Percentiles rank a stretch among this genome's conserved stretches.
These are phyloP conservation scores for Phytophthora europaea DNA, from an alignment of 352 stramenopile genomes.

Conservation along the genomic window DNA sequence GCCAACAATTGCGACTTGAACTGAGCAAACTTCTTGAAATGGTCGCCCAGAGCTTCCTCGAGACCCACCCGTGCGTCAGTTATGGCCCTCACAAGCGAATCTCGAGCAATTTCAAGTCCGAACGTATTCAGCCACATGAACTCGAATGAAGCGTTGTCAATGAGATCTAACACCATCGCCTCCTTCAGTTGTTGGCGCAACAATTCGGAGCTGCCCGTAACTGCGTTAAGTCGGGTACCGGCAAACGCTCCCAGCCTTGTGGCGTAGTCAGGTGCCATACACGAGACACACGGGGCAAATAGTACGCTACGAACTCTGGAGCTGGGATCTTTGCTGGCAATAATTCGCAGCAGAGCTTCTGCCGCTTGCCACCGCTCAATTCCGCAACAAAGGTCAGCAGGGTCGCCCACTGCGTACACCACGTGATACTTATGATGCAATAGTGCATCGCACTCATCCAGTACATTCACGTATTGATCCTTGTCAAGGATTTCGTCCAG, in stretches of 20 bases:
- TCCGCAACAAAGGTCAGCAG: constrained; percentile 55
- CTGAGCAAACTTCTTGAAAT: constrained; percentile 36
- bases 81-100: constrained; percentile 44
- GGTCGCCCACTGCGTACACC: constrained; percentile 82
- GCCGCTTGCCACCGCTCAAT: constrained; percentile 62
- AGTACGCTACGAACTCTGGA: neutral
- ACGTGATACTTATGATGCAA: constrained; percentile 90
- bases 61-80: constrained; percentile 42
- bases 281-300: constrained; percentile 32
- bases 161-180: constrained; percentile 68
- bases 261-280: constrained; percentile 45
- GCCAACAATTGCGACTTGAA: constrained; percentile 61
- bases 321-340: constrained; percentile 10
- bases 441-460: constrained; percentile 92
- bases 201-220: constrained; percentile 17
- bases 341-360: constrained; percentile 52
- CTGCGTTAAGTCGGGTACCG: constrained; percentile 51
- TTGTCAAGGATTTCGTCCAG: constrained; percentile 58
- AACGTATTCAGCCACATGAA: constrained; percentile 71
- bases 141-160: constrained; percentile 67
- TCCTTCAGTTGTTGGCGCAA: constrained; percentile 38
- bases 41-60: constrained; percentile 24
- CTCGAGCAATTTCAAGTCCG: constrained; percentile 38
- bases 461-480: constrained; percentile 76
- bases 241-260: constrained; percentile 49